Evolutionary conservation across 371 early-diverging fungal genomes (phyloP).

Genomic region (Scutellospora calospora): DNA sequence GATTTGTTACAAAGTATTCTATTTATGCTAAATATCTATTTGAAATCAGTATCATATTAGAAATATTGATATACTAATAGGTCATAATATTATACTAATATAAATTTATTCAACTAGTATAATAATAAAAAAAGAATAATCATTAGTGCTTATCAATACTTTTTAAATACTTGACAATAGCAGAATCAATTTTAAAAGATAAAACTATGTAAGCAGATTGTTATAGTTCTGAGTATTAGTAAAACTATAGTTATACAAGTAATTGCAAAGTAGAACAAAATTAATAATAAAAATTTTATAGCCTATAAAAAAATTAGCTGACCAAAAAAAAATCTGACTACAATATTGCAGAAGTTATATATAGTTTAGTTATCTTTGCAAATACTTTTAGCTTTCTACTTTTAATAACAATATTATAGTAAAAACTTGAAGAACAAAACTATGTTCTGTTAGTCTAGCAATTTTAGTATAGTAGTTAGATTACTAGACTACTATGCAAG

Average conservation of each 20-base stretch:
- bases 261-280: slow-evolving; percentile 15
- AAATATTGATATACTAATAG: no score
- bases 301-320: background rate
- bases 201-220: slow-evolving; percentile 28
- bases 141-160: slow-evolving; percentile 19
- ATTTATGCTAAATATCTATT: no score
- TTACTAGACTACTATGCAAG: no score
- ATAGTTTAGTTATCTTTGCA: slow-evolving; percentile 1
- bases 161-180: slow-evolving; percentile 7
- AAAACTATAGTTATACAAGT: slow-evolving; percentile 3
- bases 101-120: no score
- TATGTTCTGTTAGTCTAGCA: background rate
- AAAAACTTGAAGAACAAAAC: slow-evolving; percentile 13
- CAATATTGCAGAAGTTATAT: slow-evolving; percentile 26
- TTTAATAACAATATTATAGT: slow-evolving; percentile 16
- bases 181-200: slow-evolving; percentile 4
- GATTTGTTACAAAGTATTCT: no score
- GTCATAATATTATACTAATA: no score
- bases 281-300: background rate
- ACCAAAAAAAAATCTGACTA: background rate
- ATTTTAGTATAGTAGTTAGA: no score
- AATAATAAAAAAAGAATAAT: background rate
- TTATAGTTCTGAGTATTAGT: slow-evolving; percentile 21
- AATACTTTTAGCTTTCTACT: background rate
- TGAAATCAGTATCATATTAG: no score